phyloP scores from a whole-genome alignment of 257 asterid species.

The Osmanthus fragrans region DNA sequence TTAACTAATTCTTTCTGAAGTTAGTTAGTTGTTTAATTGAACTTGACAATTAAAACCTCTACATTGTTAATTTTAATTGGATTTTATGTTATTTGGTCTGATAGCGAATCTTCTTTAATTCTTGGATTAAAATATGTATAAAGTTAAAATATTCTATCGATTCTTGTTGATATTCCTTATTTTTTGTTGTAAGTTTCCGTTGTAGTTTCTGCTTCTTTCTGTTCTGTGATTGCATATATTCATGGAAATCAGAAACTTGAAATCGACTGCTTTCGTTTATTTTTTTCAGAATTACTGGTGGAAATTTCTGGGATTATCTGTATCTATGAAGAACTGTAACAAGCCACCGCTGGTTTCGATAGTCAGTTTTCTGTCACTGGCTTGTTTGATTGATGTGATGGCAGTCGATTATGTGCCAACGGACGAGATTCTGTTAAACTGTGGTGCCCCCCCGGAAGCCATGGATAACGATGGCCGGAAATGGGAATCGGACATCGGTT shows the following conservation, averaged over 20 bases:
- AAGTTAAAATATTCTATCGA: neutral
- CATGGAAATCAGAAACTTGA: neutral
- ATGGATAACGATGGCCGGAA: conserved; percentile 62
- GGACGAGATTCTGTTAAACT: conserved; percentile 70
- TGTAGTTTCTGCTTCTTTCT: neutral
- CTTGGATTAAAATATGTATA: neutral
- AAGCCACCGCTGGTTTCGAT: conserved; percentile 5
- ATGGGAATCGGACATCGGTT: conserved; percentile 80
- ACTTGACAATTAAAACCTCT: too few relatives aligned
- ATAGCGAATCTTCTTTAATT: neutral
- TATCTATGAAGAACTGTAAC: conserved; percentile 22
- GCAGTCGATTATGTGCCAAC: conserved; percentile 64
- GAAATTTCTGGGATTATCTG: neutral
- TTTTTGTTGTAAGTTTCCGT: neutral
- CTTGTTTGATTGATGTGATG: conserved; percentile 18
- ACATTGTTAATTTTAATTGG: neutral
- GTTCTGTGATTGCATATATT: neutral
- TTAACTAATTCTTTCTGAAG: neutral
- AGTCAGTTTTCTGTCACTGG: conserved; percentile 23
- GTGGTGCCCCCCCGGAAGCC: conserved; percentile 77
- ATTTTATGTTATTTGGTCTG: neutral
- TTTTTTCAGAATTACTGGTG: neutral
- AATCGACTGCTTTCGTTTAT: neutral
- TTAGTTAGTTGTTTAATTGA: neutral
- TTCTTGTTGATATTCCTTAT: neutral